Percentiles rank a stretch among this genome's conserved stretches.
phyloP scores from a whole-genome alignment of 2,329 filamentous ascomycete genomes.

The Xylariaceae sp. region DNA sequence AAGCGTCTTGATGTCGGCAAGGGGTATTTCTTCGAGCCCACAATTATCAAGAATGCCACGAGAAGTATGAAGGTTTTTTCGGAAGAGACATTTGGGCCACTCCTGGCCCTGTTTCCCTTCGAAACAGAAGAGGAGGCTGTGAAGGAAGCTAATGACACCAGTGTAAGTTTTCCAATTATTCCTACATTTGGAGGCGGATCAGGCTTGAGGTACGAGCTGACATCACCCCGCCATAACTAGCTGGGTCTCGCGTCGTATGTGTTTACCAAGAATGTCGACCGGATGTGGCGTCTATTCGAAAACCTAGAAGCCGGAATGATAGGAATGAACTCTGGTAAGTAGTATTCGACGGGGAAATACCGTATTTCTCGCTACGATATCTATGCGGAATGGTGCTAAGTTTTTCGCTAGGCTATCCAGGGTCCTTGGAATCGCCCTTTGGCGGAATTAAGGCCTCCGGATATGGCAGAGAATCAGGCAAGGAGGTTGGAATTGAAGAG shows the following conservation, averaged over 20 bases:
- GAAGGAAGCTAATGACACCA: slow-evolving; percentile 51
- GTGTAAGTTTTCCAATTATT: slow-evolving; percentile 23
- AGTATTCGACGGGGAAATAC: slow-evolving; percentile 10
- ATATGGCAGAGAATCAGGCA: slow-evolving; percentile 45
- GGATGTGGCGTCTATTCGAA: slow-evolving; percentile 55
- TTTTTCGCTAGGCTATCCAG: slow-evolving; percentile 34
- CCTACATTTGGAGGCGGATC: too few species aligned
- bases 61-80: slow-evolving; percentile 44
- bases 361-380: not conserved
- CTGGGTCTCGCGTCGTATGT: slow-evolving; percentile 58
- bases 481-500: slow-evolving; percentile 45
- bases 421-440: slow-evolving; percentile 43
- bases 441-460: slow-evolving; percentile 48
- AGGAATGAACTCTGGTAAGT: slow-evolving; percentile 43
- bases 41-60: slow-evolving; percentile 48
- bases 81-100: slow-evolving; percentile 57
- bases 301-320: slow-evolving; percentile 54
- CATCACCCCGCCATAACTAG: slow-evolving; percentile 7
- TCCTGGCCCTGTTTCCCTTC: slow-evolving; percentile 53
- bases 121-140: slow-evolving; percentile 55
- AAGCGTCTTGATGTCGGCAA: slow-evolving; percentile 38
- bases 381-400: not conserved
- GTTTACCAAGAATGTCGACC: slow-evolving; percentile 57
- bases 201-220: not conserved
- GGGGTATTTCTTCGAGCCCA: slow-evolving; percentile 65